A percentile compares a stretch with the other conserved stretches of the same genome.
Conservation (phyloP, 345 rosid genomes). For the Lepidium didymum region DNA sequence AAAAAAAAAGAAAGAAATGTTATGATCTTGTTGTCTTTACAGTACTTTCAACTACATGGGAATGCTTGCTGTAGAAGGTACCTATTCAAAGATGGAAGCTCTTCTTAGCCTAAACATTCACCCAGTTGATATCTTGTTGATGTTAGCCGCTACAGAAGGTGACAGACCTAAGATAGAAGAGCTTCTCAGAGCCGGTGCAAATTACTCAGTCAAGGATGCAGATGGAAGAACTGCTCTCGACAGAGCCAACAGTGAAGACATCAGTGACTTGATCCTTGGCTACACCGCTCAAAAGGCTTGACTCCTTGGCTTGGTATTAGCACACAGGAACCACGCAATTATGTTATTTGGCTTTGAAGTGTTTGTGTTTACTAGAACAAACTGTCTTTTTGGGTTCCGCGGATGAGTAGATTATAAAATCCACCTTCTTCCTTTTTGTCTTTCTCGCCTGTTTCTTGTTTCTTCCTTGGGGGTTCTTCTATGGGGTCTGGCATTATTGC, state of each 20-base stretch:
- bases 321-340: not conserved
- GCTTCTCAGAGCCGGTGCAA: conserved; percentile 76
- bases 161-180: conserved; percentile 89
- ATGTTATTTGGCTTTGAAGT: not conserved
- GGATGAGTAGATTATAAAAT: conserved; percentile 29
- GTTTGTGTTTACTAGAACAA: conserved; percentile 24
- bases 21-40: conserved; percentile 17
- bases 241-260: conserved; percentile 55
- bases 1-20: too few species aligned
- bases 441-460: conserved; percentile 12
- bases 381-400: conserved; percentile 26
- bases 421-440: conserved; percentile 20
- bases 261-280: conserved; percentile 57
- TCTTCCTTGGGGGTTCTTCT: conserved; percentile 25
- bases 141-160: conserved; percentile 84
- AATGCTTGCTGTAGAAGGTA: conserved; percentile 87
- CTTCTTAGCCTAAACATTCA: conserved; percentile 67
- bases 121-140: conserved; percentile 71
- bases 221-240: conserved; percentile 75
- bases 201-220: conserved; percentile 49
- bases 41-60: conserved; percentile 96
- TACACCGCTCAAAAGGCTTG: conserved; percentile 50
- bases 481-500: conserved; percentile 16
- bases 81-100: conserved; percentile 89
- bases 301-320: not conserved